Evolutionary conservation across 805 yeast genomes (phyloP), one percentile per base, ranked within the genome.

Genomic region (Zygoascus bituminiphila): DNA sequence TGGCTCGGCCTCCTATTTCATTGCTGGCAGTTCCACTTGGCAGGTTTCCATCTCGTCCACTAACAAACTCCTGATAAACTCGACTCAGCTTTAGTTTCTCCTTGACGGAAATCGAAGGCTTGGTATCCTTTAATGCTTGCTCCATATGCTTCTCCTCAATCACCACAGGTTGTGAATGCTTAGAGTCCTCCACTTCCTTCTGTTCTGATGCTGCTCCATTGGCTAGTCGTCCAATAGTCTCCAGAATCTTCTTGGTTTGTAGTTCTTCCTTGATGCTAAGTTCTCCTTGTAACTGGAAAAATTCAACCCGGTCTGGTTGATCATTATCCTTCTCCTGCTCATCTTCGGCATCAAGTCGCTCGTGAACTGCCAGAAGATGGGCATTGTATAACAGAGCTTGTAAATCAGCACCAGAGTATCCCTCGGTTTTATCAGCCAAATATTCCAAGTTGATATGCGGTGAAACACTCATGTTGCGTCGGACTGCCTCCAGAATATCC

Each of bases 311-410:
- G 12, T 46, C 42, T 10, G 35, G 23, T 3, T 19, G 10, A 24
- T 35, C 33, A 19, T 35, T 14, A 3, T 12, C 19, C 14, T 45
- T 57, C 15, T 50, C 47, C 15, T 53, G 48, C 33, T 53, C 50
- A 22, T 20, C 46, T n/a, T 51, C 47, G 12, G 53, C 41, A 48
- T 76, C 73, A 41, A 75, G 72, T 4, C 67, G 60, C 10, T 76
- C 78, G 55, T 88, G 74, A 54, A 76, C 80, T 12, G 95, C 94
- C 56, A 81, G 82, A 61, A 91, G 71, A 63, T 89, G 88, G 0
- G 97, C 96, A 65, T 88, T 93, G 64, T 88, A 91, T 37, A 88
- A 82, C 44, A 91, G 65, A 0, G 96, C 96, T 65, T 89, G 98
- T 62, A 91, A 69, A 66, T 91, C 98, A 0, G 98, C 98, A 14